These are phyloP conservation scores for Globisporangium paroecandrum DNA, from an alignment of 352 stramenopile genomes.

Conservation along the genomic window DNA sequence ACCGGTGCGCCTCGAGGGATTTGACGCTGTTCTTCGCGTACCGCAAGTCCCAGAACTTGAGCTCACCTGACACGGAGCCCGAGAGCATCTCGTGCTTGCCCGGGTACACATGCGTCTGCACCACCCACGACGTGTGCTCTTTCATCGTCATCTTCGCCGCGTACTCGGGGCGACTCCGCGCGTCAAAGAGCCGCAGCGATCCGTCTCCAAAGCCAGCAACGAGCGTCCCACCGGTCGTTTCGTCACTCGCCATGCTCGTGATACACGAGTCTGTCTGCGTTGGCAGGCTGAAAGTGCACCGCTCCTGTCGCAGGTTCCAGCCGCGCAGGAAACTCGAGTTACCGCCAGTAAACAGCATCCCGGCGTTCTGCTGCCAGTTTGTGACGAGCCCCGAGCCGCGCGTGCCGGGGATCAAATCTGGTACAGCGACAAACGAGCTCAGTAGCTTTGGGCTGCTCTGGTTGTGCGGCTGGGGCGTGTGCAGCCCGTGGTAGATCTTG, in stretches of 20 bases:
- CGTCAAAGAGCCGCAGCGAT: slow-evolving; percentile 93
- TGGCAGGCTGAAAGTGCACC: slow-evolving; percentile 73
- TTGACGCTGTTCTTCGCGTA: slow-evolving; percentile 78
- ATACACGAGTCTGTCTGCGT: slow-evolving; percentile 90
- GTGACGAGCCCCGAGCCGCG: slow-evolving; percentile 93
- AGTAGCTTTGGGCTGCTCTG: slow-evolving; percentile 68
- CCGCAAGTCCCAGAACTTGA: slow-evolving; percentile 98
- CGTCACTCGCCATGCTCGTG: slow-evolving; percentile 85
- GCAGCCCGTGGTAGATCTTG: slow-evolving; percentile 91
- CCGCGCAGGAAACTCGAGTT: slow-evolving; percentile 90
- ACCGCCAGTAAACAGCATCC: slow-evolving; percentile 90
- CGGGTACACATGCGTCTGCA: slow-evolving; percentile 85
- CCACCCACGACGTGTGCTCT: slow-evolving; percentile 95
- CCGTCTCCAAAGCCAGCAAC: slow-evolving; percentile 94
- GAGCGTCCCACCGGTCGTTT: slow-evolving; percentile 72
- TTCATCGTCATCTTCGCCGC: slow-evolving; percentile 68
- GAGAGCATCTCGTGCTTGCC: slow-evolving; percentile 90
- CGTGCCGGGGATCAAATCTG: slow-evolving; percentile 88
- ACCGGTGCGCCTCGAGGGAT: slow-evolving; percentile 88
- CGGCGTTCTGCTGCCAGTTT: slow-evolving; percentile 93
- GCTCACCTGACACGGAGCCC: slow-evolving; percentile 91
- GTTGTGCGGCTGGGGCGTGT: slow-evolving; percentile 41
- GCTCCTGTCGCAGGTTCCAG: slow-evolving; percentile 95
- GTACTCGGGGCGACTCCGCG: slow-evolving; percentile 74
- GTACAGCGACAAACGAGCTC: slow-evolving; percentile 91